Base-by-base conservation (phyloP, 139 green algal genomes). In the Haematococcus sp. region DNA sequence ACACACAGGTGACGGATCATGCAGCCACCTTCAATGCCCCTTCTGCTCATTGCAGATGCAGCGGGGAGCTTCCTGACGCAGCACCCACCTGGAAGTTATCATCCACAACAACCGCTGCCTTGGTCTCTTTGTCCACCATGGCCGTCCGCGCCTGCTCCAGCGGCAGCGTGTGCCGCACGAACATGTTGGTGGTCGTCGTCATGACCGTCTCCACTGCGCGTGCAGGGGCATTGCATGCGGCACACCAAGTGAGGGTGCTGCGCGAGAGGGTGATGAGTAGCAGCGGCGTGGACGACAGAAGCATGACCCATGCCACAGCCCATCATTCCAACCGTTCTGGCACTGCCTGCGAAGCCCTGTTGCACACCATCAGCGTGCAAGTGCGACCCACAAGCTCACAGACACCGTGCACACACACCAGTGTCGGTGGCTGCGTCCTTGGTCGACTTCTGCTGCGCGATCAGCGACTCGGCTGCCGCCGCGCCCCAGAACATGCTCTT, bases 121-220 rank as follows among this genome's bases (percentile, higher is more conserved):
- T 67, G 15, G 60, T 77, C 33, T 32, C 44, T 25, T 78, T 72
- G 5, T 66, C 52, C 15, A 58, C 35, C 81, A 89, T 82, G 56
- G 84, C 84, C 23, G 74, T 63, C 55, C 81, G 77, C 13, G 84
- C 84, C 61, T 87, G 81, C 52, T 75, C 56, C 55, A 89, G 76
- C n/a, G 84, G 84, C 66, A 89, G 66, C 25, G 81, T 85, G 63
- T 85, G 78, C 17, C 84, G 76, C 67, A 89, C 81, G 68, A 87
- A 89, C 55, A 89, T 77, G 54, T 60, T 61, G 15, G 84, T 82
- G 33, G 63, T 73, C 13, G 79, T 83, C 20, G 68, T 60, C 44
- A 89, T 83, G 4, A 86, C 81, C 3, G 59, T 32, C 76, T 87
- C 84, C 0, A 89, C 84, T 70, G 84, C 58, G 32, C 31, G 31